phyloP scores from a whole-genome alignment of 2,329 filamentous ascomycete species.

The Aquanectria penicillioides region DNA sequence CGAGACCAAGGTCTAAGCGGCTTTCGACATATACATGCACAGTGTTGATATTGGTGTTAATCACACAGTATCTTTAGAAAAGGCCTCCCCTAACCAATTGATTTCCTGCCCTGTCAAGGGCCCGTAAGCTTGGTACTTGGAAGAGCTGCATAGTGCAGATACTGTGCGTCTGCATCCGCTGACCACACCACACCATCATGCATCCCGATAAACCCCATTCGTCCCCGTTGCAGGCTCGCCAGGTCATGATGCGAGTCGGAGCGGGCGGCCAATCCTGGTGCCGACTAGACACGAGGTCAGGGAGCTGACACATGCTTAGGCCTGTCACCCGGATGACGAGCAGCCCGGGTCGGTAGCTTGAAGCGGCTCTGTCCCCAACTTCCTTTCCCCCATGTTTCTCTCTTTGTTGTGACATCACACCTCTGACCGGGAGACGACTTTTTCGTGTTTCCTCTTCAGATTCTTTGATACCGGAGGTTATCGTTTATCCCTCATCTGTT shows the following conservation, averaged over 20 bases:
- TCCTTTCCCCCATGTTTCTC: not conserved
- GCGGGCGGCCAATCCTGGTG: conserved; percentile 14
- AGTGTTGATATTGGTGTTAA: too few species aligned
- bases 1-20: too few species aligned
- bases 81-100: too few species aligned
- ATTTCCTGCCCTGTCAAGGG: too few species aligned
- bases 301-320: conserved; percentile 20
- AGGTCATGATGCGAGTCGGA: conserved; percentile 11
- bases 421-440: conserved; percentile 1
- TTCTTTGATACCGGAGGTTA: not conserved
- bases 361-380: conserved; percentile 13
- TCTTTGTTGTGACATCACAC: conserved; percentile 7
- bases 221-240: conserved; percentile 2
- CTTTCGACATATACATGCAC: too few species aligned
- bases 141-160: conserved; percentile 1
- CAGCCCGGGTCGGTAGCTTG: not conserved
- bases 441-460: not conserved
- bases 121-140: not conserved
- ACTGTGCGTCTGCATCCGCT: not conserved
- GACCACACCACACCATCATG: conserved; percentile 23
- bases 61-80: too few species aligned
- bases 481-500: not conserved
- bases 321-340: conserved; percentile 21
- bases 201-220: conserved; percentile 15
- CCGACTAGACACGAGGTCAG: conserved; percentile 10